Evolutionary conservation across 1,284 basidiomycete species (phyloP), one percentile per base, ranked within the genome.

Genomic region (Malassezia vespertilionis): DNA sequence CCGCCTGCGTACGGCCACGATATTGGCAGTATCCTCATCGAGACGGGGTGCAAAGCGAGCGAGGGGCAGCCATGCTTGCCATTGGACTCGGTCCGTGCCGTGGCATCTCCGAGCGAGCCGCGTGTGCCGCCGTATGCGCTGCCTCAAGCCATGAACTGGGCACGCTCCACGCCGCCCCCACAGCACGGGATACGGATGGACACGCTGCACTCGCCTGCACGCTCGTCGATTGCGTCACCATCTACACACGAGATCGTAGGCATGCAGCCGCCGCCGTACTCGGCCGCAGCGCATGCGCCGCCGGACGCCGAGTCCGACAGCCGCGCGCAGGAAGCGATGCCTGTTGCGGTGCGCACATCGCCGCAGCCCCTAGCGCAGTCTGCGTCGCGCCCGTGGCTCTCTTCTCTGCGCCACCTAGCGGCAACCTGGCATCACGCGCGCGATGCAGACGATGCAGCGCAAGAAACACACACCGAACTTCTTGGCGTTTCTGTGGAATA

Each of bases 1-100:
- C 68, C 68, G 10, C 68, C 68, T 1, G 63, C 68, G 5, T 71
- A 71, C 33, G 68, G 68, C 5, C 57, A 61, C 39, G 68, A 71
- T 48, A 41, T 64, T 2, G 68, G 65, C n/a, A 71, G 66, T 24
- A 63, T 71, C n/a, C 48, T 71, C 15, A 71, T 71, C 52, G 65
- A 69, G 44, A 52, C 60, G 6, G 46, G 42, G 12, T 20, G 40
- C 20, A 28, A 41, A 26, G 20, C 30, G 21, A 21, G 31, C 15
- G 7, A 5, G 7, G 39, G n/a, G 26, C 30, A 45, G 9, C 11
- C 22, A n/a, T 8, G 21, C 17, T 9, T 20, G 22, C 24, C 22
- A 7, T 22, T 30, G 9, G 26, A 38, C 33, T 38, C 44, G 24
- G 30, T 26, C 15, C 39, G 39, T 11, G 18, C 6, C 31, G 7